Percentiles rank a stretch among this genome's conserved stretches.
phyloP scores from a whole-genome alignment of 2,329 filamentous ascomycete species.

The Penicillium sp. region DNA sequence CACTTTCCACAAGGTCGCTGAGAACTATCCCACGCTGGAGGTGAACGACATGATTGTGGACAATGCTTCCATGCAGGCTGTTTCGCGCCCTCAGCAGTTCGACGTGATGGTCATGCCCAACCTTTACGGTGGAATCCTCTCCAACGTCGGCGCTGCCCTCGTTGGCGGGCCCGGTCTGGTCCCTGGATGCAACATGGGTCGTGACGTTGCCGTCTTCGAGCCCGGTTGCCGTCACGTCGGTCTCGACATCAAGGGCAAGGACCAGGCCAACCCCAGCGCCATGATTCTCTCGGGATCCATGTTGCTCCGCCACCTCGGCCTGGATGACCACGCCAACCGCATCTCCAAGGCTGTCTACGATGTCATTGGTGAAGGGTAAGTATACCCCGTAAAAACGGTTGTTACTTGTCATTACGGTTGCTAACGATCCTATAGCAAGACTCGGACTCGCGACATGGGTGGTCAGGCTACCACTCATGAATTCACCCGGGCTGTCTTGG shows the following conservation, averaged over 20 bases:
- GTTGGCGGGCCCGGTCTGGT: conserved; percentile 97
- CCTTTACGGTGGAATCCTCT: conserved; percentile 96
- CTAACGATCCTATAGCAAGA: conserved; percentile 57
- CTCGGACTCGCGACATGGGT: conserved; percentile 94
- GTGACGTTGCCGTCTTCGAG: conserved; percentile 97
- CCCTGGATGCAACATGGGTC: conserved; percentile 98
- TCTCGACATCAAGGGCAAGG: conserved; percentile 99
- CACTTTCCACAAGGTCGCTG: conserved; percentile 89
- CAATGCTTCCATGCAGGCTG: conserved; percentile 99
- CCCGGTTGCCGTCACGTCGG: conserved; percentile 98
- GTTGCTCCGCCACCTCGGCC: conserved; percentile 93
- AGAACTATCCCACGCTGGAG: conserved; percentile 94
- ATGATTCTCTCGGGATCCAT: conserved; percentile 93
- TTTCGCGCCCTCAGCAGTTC: conserved; percentile 94
- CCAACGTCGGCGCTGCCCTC: conserved; percentile 96
- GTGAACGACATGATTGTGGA: conserved; percentile 99
- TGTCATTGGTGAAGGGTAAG: conserved; percentile 86
- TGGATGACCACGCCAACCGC: conserved; percentile 97
- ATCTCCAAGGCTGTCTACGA: conserved; percentile 80
- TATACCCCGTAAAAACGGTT: conserved; percentile 18
- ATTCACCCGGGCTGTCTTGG: conserved; percentile 90
- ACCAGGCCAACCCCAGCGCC: conserved; percentile 97
- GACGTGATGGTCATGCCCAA: conserved; percentile 99
- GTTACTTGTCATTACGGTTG: neutral
- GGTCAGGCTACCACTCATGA: conserved; percentile 85